Percentiles rank a stretch among this genome's conserved stretches.
Evolutionary conservation across 2,329 filamentous ascomycete genomes (phyloP).

Genomic region (Hortaea sp.): DNA sequence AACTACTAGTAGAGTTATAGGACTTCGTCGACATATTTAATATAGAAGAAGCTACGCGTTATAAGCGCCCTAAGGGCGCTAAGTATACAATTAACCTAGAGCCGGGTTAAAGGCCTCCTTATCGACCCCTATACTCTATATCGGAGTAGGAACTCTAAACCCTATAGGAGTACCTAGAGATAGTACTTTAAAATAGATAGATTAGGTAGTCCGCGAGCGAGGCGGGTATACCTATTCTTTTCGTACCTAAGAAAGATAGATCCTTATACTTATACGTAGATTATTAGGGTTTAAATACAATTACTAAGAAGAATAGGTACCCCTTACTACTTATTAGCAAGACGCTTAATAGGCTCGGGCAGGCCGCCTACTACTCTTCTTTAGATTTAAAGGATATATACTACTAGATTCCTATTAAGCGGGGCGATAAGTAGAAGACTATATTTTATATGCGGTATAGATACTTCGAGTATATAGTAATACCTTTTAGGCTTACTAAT

Average conservation of each 20-base stretch:
- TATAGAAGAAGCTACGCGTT: neutral
- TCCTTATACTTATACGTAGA: slow-evolving; percentile 13
- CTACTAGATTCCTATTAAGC: slow-evolving; percentile 15
- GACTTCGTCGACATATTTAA: neutral
- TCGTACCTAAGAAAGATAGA: slow-evolving; percentile 16
- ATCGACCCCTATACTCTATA: slow-evolving; percentile 5
- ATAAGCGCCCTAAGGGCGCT: neutral
- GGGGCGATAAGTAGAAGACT: slow-evolving; percentile 17
- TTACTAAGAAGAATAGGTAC: slow-evolving; percentile 20
- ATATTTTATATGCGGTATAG: slow-evolving; percentile 13
- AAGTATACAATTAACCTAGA: slow-evolving; percentile 7
- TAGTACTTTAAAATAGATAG: neutral
- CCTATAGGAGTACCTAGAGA: neutral
- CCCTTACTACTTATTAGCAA: slow-evolving; percentile 15
- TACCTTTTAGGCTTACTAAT: slow-evolving; percentile 18
- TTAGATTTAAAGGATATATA: slow-evolving; percentile 17
- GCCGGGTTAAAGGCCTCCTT: slow-evolving; percentile 5
- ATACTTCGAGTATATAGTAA: slow-evolving; percentile 16
- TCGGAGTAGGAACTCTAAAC: slow-evolving; percentile 2
- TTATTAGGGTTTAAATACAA: slow-evolving; percentile 18
- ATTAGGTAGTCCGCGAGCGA: slow-evolving; percentile 5
- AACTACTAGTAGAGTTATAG: neutral
- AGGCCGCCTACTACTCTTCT: slow-evolving; percentile 12
- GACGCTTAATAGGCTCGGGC: slow-evolving; percentile 9
- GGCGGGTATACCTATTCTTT: slow-evolving; percentile 8